These are phyloP conservation scores for Brassica incana DNA, from an alignment of 345 rosid species.

Conservation along the genomic window DNA sequence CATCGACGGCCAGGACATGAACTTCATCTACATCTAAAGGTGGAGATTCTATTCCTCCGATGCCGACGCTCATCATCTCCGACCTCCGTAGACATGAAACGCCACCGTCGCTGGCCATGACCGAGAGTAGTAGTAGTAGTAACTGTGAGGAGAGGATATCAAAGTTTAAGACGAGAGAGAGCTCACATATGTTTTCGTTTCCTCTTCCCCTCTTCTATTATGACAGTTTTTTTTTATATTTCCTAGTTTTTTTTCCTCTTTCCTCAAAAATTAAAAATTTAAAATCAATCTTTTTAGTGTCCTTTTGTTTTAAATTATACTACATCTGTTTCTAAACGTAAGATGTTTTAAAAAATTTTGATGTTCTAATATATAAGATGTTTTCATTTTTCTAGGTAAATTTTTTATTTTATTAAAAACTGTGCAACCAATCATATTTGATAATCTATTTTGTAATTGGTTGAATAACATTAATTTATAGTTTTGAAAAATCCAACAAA, in stretches of 20 bases:
- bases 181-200: conserved; percentile 23
- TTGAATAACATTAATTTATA: no score
- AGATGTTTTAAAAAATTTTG: no score
- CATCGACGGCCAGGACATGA: conserved; percentile 94
- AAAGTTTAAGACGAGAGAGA: background rate
- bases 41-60: conserved; percentile 32
- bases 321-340: no score
- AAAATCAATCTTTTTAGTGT: conserved; percentile 1
- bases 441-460: background rate
- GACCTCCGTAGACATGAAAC: conserved; percentile 47
- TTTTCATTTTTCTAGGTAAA: no score
- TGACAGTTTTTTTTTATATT: conserved; percentile 34
- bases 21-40: conserved; percentile 56
- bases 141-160: background rate
- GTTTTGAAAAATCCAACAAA: conserved; percentile 17
- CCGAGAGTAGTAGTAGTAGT: background rate
- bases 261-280: background rate
- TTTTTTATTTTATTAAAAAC: no score
- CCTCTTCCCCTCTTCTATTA: conserved; percentile 5
- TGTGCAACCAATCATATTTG: no score
- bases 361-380: no score
- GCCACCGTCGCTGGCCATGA: conserved; percentile 58
- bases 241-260: background rate
- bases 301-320: background rate
- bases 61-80: conserved; percentile 41